Base-by-base conservation (phyloP, 2,329 filamentous ascomycete species). In the Trichoderma arundinaceum region DNA sequence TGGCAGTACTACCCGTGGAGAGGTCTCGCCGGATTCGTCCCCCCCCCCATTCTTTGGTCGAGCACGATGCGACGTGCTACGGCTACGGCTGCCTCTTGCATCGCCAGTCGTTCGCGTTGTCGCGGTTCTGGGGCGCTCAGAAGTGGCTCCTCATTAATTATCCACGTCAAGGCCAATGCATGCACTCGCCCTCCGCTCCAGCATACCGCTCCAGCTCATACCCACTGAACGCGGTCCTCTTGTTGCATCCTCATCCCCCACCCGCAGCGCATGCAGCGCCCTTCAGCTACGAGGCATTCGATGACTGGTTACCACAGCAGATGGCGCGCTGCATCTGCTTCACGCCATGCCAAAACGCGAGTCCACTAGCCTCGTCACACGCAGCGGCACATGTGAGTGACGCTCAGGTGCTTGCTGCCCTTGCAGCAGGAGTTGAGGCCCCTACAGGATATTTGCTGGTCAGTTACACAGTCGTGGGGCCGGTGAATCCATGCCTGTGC, bases 271-370 rank as follows among this genome's bases (percentile, higher is more conserved):
- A 28, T 28, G 22, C 22, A 28, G 22, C 22, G 22, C 22, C 22
- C 22, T 28, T 54, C 48, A 32, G 63, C 63, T 59, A 65, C 63
- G 54, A 65, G 63, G 63, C 63, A 54, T 28, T 53, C 54, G 48
- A 44, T 60, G 63, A 65, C 54, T 65, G 54, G 63, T 33, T 56
- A 41, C 22, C 43, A 41, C 32, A 19, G 13, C 32, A 22, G 56
- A 48, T 58, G 28, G 52, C 28, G 39, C 51, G 43, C 49, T 49
- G 61, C 51, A 41, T 48, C 46, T 49, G n/a, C 44, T 39, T n/a
- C 57, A 41, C 33, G 32, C 44, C 49, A 39, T 38, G 39, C 59
- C 48, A 35, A 52, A 33, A 9, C 12, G 17, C 19, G 19, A 43
- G 15, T n/a, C n/a, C 38, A 28, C 41, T 39, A 44, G 49, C 51